Percentiles rank a stretch among this genome's conserved stretches.
Conservation (phyloP, 345 rosid genomes). For the Erysimum cheiranthoides region DNA sequence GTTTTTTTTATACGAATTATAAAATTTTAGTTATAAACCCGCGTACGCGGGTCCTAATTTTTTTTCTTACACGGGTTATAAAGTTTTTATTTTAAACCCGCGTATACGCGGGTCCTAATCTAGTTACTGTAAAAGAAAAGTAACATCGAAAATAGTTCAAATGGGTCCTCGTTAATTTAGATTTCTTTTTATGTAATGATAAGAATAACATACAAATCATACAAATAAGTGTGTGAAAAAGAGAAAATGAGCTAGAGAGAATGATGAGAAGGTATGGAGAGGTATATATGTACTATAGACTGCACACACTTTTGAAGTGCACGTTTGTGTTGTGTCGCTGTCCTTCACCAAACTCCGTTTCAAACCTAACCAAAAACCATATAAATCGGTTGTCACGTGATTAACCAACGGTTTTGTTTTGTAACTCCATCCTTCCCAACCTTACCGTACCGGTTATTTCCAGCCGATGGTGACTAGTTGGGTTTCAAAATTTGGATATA, state of each 20-base stretch:
- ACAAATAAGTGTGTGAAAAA: constrained; percentile 22
- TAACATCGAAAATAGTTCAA: constrained; percentile 14
- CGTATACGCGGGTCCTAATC: too few relatives aligned
- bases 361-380: constrained; percentile 37
- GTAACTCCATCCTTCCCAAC: constrained; percentile 29
- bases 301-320: constrained; percentile 38
- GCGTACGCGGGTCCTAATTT: too few relatives aligned
- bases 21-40: too few relatives aligned
- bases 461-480: background rate
- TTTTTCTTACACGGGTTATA: too few relatives aligned
- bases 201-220: constrained; percentile 20
- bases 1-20: too few relatives aligned
- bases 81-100: too few relatives aligned
- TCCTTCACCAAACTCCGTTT: constrained; percentile 41
- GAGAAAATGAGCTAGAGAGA: constrained; percentile 25
- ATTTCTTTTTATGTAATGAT: constrained; percentile 13
- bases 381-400: constrained; percentile 45
- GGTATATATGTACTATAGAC: constrained; percentile 15
- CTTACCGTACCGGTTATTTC: constrained; percentile 27
- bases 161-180: background rate
- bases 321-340: constrained; percentile 41
- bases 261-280: constrained; percentile 46
- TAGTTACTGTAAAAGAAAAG: background rate
- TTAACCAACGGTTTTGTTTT: constrained; percentile 46
- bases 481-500: background rate